phyloP scores from a whole-genome alignment of 495 filamentous ascomycete genomes.

The Neurospora sp. region DNA sequence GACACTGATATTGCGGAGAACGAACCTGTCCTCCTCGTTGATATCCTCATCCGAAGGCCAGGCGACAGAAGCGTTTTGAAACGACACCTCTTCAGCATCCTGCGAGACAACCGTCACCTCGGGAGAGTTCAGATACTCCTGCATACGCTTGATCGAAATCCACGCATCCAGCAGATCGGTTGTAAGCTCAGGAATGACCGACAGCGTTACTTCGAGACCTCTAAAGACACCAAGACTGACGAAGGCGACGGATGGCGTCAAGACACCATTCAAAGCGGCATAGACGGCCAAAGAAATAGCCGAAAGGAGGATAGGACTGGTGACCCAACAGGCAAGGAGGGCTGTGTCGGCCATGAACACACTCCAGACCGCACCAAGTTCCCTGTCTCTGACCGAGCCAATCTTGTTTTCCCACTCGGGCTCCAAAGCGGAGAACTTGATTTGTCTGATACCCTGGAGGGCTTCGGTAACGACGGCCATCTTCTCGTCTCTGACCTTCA shows the following conservation, averaged over 20 bases:
- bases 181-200: constrained; percentile 62
- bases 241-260: constrained; percentile 71
- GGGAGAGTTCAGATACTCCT: constrained; percentile 55
- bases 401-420: constrained; percentile 71
- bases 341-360: constrained; percentile 51
- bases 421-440: constrained; percentile 83
- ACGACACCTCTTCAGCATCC: constrained; percentile 48
- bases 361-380: constrained; percentile 55
- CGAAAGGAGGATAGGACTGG: constrained; percentile 63
- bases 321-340: constrained; percentile 58
- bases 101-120: constrained; percentile 53
- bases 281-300: constrained; percentile 63
- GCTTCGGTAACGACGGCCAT: constrained; percentile 72
- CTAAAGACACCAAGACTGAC: constrained; percentile 68
- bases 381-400: constrained; percentile 49
- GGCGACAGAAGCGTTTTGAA: constrained; percentile 59
- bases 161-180: constrained; percentile 61
- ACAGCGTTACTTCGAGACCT: constrained; percentile 57
- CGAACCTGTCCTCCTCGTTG: constrained; percentile 46
- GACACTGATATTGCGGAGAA: constrained; percentile 52
- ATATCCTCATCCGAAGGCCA: constrained; percentile 57
- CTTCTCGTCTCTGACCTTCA: constrained; percentile 72
- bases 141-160: constrained; percentile 64
- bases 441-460: constrained; percentile 73
- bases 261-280: constrained; percentile 46